Evolutionary conservation across 1,284 basidiomycete genomes (phyloP).

Genomic region (Vanrija humicola): DNA sequence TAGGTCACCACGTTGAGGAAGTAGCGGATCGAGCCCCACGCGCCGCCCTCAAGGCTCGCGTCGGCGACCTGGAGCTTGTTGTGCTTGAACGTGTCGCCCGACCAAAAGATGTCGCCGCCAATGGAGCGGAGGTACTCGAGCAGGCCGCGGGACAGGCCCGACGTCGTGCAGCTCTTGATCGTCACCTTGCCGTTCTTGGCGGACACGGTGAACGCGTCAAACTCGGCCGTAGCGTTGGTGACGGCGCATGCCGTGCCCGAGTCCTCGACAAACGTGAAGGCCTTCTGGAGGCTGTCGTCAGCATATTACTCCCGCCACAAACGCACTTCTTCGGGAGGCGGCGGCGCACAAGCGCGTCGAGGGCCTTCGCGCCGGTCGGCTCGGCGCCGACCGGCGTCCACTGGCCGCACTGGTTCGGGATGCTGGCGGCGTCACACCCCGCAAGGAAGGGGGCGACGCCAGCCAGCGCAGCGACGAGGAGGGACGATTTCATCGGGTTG

Average conservation of each 20-base stretch:
- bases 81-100: constrained; percentile 9
- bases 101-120: constrained; percentile 17
- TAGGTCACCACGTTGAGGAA: constrained; percentile 52
- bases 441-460: no score
- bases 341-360: constrained; percentile 6
- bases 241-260: no score
- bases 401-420: no score
- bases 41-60: neutral
- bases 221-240: neutral
- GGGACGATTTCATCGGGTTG: no score
- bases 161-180: constrained; percentile 1
- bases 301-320: neutral
- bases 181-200: constrained; percentile 6
- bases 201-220: constrained; percentile 2
- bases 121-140: constrained; percentile 12
- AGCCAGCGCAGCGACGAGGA: no score
- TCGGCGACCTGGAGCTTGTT: neutral
- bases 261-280: constrained; percentile 1
- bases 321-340: constrained; percentile 2
- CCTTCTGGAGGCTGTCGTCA: constrained; percentile 1
- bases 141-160: constrained; percentile 12
- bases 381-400: no score
- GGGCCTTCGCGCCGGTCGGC: neutral
- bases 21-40: constrained; percentile 33
- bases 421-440: no score